These are phyloP conservation scores for Yamadazyma laniorum DNA, from an alignment of 805 yeast species.

Conservation along the genomic window DNA sequence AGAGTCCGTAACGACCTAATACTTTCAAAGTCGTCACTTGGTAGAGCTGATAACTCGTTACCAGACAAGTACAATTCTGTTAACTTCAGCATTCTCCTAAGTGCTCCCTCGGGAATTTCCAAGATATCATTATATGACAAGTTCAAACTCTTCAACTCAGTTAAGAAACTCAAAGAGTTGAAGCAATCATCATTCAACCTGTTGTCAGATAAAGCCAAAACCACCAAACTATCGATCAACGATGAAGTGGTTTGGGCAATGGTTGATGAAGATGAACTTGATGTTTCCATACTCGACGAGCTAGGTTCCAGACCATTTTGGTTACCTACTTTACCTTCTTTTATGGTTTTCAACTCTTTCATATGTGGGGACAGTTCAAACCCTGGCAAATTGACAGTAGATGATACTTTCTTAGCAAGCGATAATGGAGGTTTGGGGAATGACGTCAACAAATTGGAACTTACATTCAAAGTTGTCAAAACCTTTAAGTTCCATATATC, in stretches of 20 bases:
- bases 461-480: constrained; percentile 60
- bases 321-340: neutral
- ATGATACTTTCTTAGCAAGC: constrained; percentile 31
- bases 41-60: constrained; percentile 71
- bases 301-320: neutral
- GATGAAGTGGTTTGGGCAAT: constrained; percentile 15
- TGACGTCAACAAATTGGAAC: constrained; percentile 65
- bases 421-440: constrained; percentile 53
- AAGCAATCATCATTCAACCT: constrained; percentile 76
- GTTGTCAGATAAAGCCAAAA: constrained; percentile 76
- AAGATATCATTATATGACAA: constrained; percentile 79
- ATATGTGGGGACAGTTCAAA: neutral
- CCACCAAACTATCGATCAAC: constrained; percentile 50
- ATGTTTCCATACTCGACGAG: neutral
- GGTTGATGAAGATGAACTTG: constrained; percentile 19
- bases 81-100: constrained; percentile 54
- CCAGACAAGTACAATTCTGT: constrained; percentile 78
- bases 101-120: constrained; percentile 77
- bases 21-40: constrained; percentile 78
- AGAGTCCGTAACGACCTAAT: constrained; percentile 58
- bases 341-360: constrained; percentile 5
- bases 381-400: constrained; percentile 24
- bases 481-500: constrained; percentile 64
- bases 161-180: constrained; percentile 59
- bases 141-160: constrained; percentile 61